These are phyloP conservation scores for Pseudonitzschia multiseries DNA, from an alignment of 108 stramenopile species.

Conservation along the genomic window DNA sequence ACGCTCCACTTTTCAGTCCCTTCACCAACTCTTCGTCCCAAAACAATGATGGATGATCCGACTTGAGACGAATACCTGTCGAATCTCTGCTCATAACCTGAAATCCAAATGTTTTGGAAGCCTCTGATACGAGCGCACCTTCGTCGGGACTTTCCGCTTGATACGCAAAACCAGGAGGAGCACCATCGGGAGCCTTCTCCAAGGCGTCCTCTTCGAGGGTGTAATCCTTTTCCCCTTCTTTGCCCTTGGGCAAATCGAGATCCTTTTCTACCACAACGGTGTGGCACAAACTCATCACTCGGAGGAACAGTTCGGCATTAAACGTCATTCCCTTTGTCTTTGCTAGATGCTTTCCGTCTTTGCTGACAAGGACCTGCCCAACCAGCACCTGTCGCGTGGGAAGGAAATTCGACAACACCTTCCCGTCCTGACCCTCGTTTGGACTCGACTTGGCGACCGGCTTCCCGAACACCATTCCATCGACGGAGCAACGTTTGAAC, in stretches of 20 bases:
- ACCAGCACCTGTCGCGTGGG: constrained; percentile 64
- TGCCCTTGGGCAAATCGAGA: constrained; percentile 41
- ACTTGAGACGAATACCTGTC: constrained; percentile 61
- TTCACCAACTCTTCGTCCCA: constrained; percentile 43
- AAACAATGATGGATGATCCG: constrained; percentile 66
- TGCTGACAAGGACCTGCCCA: constrained; percentile 19
- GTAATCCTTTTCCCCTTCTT: constrained; percentile 11
- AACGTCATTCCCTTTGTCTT: constrained; percentile 47
- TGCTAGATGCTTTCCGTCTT: constrained; percentile 1
- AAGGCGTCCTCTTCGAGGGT: neutral
- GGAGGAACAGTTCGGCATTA: constrained; percentile 88
- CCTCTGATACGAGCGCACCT: constrained; percentile 84
- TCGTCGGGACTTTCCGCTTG: constrained; percentile 94
- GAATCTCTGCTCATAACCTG: constrained; percentile 81
- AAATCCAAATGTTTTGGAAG: constrained; percentile 74
- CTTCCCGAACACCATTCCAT: constrained; percentile 83
- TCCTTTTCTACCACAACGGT: constrained; percentile 92
- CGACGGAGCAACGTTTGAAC: constrained; percentile 94
- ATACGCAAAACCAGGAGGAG: constrained; percentile 77
- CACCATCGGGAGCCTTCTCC: constrained; percentile 66
- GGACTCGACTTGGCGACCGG: constrained; percentile 40
- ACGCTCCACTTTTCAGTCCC: constrained; percentile 51
- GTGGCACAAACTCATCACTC: constrained; percentile 89
- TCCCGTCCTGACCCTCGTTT: neutral
- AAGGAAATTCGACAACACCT: constrained; percentile 32